phyloP scores from a whole-genome alignment of 805 yeast genomes.

The Nakazawaea ambrosiae region DNA sequence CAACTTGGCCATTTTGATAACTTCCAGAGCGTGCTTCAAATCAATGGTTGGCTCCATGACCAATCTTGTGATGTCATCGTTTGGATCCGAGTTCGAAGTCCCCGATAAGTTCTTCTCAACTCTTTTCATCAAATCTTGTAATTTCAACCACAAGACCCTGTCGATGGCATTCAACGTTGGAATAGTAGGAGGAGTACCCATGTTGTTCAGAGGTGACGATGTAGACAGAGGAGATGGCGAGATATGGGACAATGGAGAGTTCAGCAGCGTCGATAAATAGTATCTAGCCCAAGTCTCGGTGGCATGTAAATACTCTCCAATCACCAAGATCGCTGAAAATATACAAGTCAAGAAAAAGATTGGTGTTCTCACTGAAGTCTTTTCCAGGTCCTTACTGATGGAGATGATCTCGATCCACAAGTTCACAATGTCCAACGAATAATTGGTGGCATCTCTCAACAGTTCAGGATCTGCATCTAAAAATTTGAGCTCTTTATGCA shows the following conservation, averaged over 20 bases:
- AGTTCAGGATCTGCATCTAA: conserved; percentile 53
- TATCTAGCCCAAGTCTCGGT: conserved; percentile 47
- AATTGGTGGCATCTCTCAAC: conserved; percentile 53
- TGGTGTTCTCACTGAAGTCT: conserved; percentile 66
- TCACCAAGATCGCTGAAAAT: conserved; percentile 52
- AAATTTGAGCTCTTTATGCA: conserved; percentile 44
- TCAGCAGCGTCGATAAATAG: conserved; percentile 19
- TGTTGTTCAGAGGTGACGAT: conserved; percentile 7
- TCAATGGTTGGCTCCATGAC: conserved; percentile 39
- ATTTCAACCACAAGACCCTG: conserved; percentile 57
- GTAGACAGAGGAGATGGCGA: neutral
- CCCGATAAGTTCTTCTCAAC: conserved; percentile 55
- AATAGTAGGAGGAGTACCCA: conserved; percentile 16
- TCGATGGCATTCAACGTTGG: conserved; percentile 36
- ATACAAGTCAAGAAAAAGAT: conserved; percentile 69
- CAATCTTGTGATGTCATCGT: conserved; percentile 42
- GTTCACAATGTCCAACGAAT: conserved; percentile 51
- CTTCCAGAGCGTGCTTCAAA: conserved; percentile 35
- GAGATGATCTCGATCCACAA: conserved; percentile 72
- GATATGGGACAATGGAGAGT: neutral
- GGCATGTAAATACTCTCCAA: conserved; percentile 54
- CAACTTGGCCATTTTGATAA: conserved; percentile 42
- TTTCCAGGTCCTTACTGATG: conserved; percentile 55
- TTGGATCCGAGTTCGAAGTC: conserved; percentile 36
- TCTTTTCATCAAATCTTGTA: conserved; percentile 51